Base-by-base conservation (phyloP, 192 early-diverging fungal genomes). In the Chytriomyces sp. region DNA sequence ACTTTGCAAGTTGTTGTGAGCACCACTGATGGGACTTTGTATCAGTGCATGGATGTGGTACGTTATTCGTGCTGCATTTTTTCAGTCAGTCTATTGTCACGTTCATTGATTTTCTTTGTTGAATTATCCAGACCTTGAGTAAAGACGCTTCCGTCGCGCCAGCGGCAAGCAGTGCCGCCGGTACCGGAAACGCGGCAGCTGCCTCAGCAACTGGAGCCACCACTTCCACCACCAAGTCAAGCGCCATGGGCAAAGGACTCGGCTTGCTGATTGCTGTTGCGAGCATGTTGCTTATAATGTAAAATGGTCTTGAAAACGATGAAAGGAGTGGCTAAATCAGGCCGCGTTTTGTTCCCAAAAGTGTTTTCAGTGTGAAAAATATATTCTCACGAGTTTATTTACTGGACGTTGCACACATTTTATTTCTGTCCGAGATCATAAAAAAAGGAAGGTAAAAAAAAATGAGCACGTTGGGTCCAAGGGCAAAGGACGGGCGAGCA, bases 1-100 rank as follows among this genome's bases (percentile, higher is more conserved):
- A 87, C 86, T 49, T 77, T 90, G n/a, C 89, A 90, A 70, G 64
- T 87, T 50, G 61, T 86, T 6, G 86, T 82, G 71, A 85, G 80
- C 61, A 86, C 81, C 18, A 86, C 85, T 20, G 87, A 90, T 64
- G 81, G 79, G 5, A 67, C 67, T 61, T 80, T 90, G 4, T 88
- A 88, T 66, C 83, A 86, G 76, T 73, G 72, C 61, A 45, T 45
- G 9, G 72, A 73, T 73, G 61, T 73, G 13, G 53, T 60, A 45
- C 43, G 18, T 59, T 16, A 59, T 64, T 24, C 18, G 3, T 23
- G 26, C 26, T 64, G 53, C 53, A 5, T 13, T 13, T 20, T 57
- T 57, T 13, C 5, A 4, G 1, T 57, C 53, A 57, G 13, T 57
- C 16, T 13, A 2, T 57, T 57, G 53, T n/a, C 5, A 1, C 3